Evolutionary conservation across 768 basidiomycete species (phyloP), one percentile per base, ranked within the genome.

Genomic region (Pulveroboletus ravenelii): DNA sequence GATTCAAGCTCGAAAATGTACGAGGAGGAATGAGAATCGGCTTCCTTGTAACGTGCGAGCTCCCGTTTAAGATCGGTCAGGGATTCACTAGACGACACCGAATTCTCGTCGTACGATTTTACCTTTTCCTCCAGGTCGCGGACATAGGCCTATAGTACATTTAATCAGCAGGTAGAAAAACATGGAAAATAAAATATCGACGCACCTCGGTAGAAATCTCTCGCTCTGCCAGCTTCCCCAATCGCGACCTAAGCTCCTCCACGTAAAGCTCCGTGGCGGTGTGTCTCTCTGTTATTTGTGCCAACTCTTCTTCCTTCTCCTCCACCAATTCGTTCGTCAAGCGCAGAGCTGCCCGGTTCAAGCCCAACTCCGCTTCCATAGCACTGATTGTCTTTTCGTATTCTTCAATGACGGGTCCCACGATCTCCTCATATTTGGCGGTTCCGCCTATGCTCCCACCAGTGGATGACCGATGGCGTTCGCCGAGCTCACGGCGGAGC

Each of bases 331-430:
- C 91, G 65, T 96, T 95, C 46, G 95, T 92, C 61, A 93, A 86
- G 45, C 88, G 73, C 64, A 96, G 72, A 17, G 93, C 91, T 2
- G 89, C 91, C 44, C 87, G 78, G 58, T 93, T 93, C 48, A 94
- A 74, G 57, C 80, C 89, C 47, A 96, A 76, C 69, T 95, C 93
- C 0, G 89, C 89, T 68, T 99, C 96, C 78, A 99, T 87, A 3
- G 92, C 87, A 37, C 84, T 80, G 57, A 98, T 95, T 1, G 93
- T 92, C 76, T 95, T 93, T 75, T 99, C 95, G 69, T 99, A 99
- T 71, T 97, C 93, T 70, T 96, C 90, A 45, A 99, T 96, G 59
- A 99, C 93, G 2, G 95, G 95, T 14, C 93, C 94, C 18, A 98
- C 94, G 55, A 89, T 93, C 69, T 92, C 91, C 62, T 92, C 91